Percentiles rank a stretch among this genome's conserved stretches.
Conservation (phyloP, 768 basidiomycete species). For the Termitomyces sp. region DNA sequence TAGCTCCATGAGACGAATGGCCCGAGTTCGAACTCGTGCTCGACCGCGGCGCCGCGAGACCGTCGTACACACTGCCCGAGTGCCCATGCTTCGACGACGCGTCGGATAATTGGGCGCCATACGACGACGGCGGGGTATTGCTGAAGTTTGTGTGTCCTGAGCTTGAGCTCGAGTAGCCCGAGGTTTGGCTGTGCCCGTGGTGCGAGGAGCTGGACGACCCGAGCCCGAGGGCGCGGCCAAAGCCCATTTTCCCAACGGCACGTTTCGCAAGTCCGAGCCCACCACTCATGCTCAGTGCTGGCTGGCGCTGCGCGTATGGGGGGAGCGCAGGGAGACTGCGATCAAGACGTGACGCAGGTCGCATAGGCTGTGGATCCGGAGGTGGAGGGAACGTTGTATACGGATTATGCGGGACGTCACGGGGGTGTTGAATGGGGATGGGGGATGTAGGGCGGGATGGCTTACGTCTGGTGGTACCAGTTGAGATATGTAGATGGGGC, state of each 20-base stretch:
- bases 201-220: conserved; percentile 38
- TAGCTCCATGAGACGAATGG: conserved; percentile 13
- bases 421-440: conserved; percentile 11
- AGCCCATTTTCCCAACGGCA: conserved; percentile 73
- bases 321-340: conserved; percentile 21
- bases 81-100: conserved; percentile 19
- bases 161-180: conserved; percentile 39
- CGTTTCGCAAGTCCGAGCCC: conserved; percentile 71
- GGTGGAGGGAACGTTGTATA: conserved; percentile 16
- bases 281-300: conserved; percentile 71
- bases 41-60: conserved; percentile 8
- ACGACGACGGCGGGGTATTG: conserved; percentile 35
- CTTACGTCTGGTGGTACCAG: conserved; percentile 25
- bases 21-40: conserved; percentile 16
- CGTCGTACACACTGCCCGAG: conserved; percentile 4
- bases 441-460: conserved; percentile 15
- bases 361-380: conserved; percentile 10
- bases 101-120: conserved; percentile 13
- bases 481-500: conserved; percentile 26
- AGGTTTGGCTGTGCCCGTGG: conserved; percentile 16
- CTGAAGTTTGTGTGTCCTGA: conserved; percentile 12
- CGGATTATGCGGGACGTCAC: conserved; percentile 7
- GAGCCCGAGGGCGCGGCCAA: conserved; percentile 47
- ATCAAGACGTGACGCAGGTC: conserved; percentile 15
- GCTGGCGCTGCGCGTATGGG: conserved; percentile 37